Evolutionary conservation across 2,329 filamentous ascomycete species (phyloP).

Genomic region (Phialocephala sp.): DNA sequence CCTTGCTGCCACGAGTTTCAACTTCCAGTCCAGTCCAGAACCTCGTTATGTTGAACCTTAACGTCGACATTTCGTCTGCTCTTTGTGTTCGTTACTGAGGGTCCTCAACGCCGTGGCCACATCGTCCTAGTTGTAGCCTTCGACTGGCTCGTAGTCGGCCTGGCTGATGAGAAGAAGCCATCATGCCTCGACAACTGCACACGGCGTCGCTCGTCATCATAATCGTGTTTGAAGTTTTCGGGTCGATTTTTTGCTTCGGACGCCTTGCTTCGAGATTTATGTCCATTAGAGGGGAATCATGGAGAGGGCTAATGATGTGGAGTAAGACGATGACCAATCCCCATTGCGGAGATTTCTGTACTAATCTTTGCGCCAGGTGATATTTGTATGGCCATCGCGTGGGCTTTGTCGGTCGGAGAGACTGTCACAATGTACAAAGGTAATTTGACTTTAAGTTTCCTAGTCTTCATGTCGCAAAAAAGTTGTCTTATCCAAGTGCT

Average conservation of each 20-base stretch:
- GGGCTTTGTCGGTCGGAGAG: slow-evolving; percentile 19
- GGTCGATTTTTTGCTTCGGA: slow-evolving; percentile 27
- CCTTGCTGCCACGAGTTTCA: slow-evolving; percentile 7
- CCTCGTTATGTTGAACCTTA: background rate
- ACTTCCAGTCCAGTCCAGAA: background rate
- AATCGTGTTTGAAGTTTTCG: slow-evolving; percentile 24
- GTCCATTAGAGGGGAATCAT: slow-evolving; percentile 14
- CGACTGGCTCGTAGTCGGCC: too few relatives aligned
- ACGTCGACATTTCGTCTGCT: background rate
- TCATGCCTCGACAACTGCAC: slow-evolving; percentile 42
- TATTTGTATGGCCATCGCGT: slow-evolving; percentile 28
- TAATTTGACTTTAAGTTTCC: background rate
- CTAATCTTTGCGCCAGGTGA: slow-evolving; percentile 22
- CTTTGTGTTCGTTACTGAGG: background rate
- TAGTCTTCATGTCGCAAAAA: too few relatives aligned
- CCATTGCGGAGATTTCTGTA: background rate
- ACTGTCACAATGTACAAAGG: slow-evolving; percentile 21
- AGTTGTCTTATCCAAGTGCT: too few relatives aligned
- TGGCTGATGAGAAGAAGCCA: background rate
- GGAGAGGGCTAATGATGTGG: slow-evolving; percentile 31
- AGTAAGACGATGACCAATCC: slow-evolving; percentile 16
- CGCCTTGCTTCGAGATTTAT: slow-evolving; percentile 25
- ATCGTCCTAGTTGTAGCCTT: background rate
- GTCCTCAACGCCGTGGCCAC: background rate
- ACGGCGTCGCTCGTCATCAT: slow-evolving; percentile 29